phyloP scores from a whole-genome alignment of 768 basidiomycete species.

The Xerocomellus amylosporus region DNA sequence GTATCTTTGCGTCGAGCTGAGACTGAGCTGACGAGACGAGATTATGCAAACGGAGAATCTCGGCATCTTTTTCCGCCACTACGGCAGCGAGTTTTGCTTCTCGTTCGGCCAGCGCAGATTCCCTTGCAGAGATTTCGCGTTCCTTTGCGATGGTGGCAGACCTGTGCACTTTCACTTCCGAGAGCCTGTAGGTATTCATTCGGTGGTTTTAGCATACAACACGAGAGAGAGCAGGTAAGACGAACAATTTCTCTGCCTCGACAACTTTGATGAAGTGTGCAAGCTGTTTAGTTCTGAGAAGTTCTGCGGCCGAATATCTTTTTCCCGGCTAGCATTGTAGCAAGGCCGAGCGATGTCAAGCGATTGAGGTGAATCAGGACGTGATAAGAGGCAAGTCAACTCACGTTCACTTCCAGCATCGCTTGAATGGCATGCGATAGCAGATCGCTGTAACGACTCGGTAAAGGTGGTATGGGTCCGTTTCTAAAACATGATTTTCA shows the following conservation, averaged over 20 bases:
- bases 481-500: constrained; percentile 43
- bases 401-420: constrained; percentile 83
- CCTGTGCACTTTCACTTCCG: constrained; percentile 63
- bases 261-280: constrained; percentile 67
- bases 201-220: neutral
- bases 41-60: constrained; percentile 50
- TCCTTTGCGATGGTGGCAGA: constrained; percentile 54
- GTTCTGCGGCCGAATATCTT: constrained; percentile 77
- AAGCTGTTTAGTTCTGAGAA: constrained; percentile 76
- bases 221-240: neutral
- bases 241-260: constrained; percentile 78
- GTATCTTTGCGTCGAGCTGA: constrained; percentile 46
- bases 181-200: constrained; percentile 43
- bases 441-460: constrained; percentile 74
- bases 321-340: constrained; percentile 61
- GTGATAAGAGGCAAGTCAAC: constrained; percentile 14
- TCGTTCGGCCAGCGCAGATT: constrained; percentile 51
- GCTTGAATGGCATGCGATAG: constrained; percentile 72
- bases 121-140: constrained; percentile 59
- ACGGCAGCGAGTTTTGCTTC: constrained; percentile 50
- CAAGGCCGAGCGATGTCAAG: neutral
- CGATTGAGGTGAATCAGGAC: neutral
- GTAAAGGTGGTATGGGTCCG: constrained; percentile 88
- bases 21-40: constrained; percentile 39
- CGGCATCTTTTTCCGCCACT: constrained; percentile 56